A percentile compares a stretch with the other conserved stretches of the same genome.
Conservation (phyloP, 139 green algal genomes). For the Chlamydomonas schloesseri region DNA sequence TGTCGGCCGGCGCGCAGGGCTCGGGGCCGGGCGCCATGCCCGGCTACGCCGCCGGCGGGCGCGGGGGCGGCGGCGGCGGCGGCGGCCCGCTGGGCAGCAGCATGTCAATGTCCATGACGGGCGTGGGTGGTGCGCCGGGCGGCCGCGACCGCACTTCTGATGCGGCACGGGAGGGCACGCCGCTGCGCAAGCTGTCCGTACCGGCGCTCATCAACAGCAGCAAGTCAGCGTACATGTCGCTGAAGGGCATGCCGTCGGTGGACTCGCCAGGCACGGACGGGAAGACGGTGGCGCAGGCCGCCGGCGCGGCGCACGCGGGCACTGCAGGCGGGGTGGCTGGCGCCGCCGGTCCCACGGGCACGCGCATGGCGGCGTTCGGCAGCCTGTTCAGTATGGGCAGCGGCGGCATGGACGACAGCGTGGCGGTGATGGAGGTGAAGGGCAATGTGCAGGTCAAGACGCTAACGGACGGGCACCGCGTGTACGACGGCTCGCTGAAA, state of each 20-base stretch:
- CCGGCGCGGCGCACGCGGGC: not conserved
- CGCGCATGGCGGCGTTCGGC: not conserved
- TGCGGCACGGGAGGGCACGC: conserved; percentile 2
- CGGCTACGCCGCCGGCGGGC: no score
- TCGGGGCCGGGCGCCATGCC: no score
- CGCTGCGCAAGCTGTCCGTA: conserved; percentile 18
- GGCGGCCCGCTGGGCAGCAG: no score
- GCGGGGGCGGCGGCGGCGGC: no score
- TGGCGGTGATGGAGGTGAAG: not conserved
- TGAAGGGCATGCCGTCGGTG: not conserved
- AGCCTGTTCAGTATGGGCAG: not conserved
- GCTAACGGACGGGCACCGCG: conserved; percentile 24
- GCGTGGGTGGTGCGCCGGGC: not conserved
- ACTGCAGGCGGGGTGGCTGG: conserved; percentile 5
- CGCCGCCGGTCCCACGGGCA: not conserved
- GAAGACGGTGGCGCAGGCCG: no score
- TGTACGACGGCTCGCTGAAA: conserved; percentile 33
- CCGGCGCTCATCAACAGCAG: not conserved
- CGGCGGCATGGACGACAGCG: not conserved
- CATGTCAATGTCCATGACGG: no score
- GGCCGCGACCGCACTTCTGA: not conserved
- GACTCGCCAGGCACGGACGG: not conserved
- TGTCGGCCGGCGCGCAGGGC: not conserved
- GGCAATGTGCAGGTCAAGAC: conserved; percentile 22
- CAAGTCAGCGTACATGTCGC: conserved; percentile 18